These are phyloP conservation scores for Cryptococcus neoformans DNA, from an alignment of 1,284 basidiomycete species.

Conservation along the genomic window DNA sequence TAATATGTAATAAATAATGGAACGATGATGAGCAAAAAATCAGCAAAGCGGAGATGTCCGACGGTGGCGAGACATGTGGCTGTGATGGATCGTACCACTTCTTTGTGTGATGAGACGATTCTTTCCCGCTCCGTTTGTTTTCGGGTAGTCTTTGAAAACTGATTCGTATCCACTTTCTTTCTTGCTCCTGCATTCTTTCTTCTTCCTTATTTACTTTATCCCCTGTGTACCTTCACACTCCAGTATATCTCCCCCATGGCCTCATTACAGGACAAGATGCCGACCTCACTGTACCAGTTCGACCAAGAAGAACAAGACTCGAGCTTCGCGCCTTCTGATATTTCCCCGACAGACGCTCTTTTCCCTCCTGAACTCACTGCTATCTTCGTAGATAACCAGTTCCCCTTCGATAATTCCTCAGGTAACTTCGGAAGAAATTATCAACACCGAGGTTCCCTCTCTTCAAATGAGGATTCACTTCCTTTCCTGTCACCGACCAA, in stretches of 20 bases:
- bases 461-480: slow-evolving; percentile 2
- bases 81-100: slow-evolving; percentile 1
- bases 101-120: not conserved
- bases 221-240: too few species aligned
- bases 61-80: not conserved
- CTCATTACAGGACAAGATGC: slow-evolving; percentile 3
- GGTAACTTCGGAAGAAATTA: not conserved
- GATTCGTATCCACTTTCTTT: not conserved
- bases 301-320: slow-evolving; percentile 4
- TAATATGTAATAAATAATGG: slow-evolving; percentile 8
- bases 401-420: slow-evolving; percentile 7
- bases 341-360: slow-evolving; percentile 11
- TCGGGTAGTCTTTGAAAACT: not conserved
- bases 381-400: slow-evolving; percentile 7
- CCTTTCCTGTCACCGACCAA: slow-evolving; percentile 11
- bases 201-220: too few species aligned
- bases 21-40: slow-evolving; percentile 11
- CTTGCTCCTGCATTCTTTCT: not conserved
- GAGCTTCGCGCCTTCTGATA: slow-evolving; percentile 22
- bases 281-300: slow-evolving; percentile 5
- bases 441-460: slow-evolving; percentile 5
- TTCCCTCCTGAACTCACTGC: slow-evolving; percentile 27
- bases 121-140: not conserved
- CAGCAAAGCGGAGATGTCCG: slow-evolving; percentile 4
- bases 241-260: too few species aligned